These are phyloP conservation scores for Podaxis sp. DNA, from an alignment of 768 basidiomycete genomes.

Conservation along the genomic window DNA sequence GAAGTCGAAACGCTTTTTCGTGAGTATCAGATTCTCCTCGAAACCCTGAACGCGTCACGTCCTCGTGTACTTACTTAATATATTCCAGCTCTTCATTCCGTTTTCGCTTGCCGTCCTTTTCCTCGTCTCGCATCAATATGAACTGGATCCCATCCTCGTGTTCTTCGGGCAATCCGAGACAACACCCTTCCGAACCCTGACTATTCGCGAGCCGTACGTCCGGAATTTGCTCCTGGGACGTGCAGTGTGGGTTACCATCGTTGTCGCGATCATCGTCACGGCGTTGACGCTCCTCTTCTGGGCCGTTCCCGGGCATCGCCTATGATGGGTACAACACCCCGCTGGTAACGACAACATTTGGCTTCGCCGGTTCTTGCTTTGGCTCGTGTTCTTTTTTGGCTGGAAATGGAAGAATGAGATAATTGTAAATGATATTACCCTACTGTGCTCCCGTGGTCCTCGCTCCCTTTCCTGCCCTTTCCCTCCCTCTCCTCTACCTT, in stretches of 20 bases:
- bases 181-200: slow-evolving; percentile 92
- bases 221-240: slow-evolving; percentile 86
- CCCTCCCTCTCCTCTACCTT: slow-evolving; percentile 4
- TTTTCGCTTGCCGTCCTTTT: slow-evolving; percentile 88
- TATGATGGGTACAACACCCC: slow-evolving; percentile 40
- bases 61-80: slow-evolving; percentile 15
- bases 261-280: slow-evolving; percentile 75
- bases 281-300: slow-evolving; percentile 91
- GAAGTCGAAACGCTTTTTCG: slow-evolving; percentile 91
- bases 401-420: neutral
- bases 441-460: neutral
- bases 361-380: slow-evolving; percentile 17
- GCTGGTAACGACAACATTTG: slow-evolving; percentile 15
- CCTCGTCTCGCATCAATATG: slow-evolving; percentile 95
- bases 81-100: slow-evolving; percentile 84
- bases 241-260: slow-evolving; percentile 85
- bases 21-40: slow-evolving; percentile 45
- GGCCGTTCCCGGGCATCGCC: slow-evolving; percentile 92
- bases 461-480: neutral
- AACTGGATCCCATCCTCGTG: slow-evolving; percentile 93
- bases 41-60: slow-evolving; percentile 1
- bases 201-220: slow-evolving; percentile 92
- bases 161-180: slow-evolving; percentile 94
- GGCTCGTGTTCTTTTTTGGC: neutral
- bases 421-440: neutral